Percentiles rank a stretch among this genome's conserved stretches.
phyloP scores from a whole-genome alignment of 495 filamentous ascomycete species.

The Umbilicaria muhlenbergii region DNA sequence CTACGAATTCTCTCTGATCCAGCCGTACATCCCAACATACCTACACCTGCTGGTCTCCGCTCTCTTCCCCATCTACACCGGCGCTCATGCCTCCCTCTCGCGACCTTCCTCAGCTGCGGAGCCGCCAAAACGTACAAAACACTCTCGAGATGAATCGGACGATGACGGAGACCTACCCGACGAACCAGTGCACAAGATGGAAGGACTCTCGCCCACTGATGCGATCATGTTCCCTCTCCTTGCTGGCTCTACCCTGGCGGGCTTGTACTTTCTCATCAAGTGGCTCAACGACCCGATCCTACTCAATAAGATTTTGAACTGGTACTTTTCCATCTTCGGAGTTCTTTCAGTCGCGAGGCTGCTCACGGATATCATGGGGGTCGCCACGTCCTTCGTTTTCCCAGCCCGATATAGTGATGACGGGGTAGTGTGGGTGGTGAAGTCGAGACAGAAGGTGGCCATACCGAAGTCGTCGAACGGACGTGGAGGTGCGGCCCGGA shows the following conservation, averaged over 20 bases:
- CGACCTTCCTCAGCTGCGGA: constrained; percentile 67
- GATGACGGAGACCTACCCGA: constrained; percentile 42
- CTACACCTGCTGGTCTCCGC: constrained; percentile 51
- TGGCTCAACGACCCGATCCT: constrained; percentile 69
- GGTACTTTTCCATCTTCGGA: constrained; percentile 72
- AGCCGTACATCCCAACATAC: constrained; percentile 48
- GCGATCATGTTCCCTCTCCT: constrained; percentile 77
- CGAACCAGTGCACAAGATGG: constrained; percentile 45
- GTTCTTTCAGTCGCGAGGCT: constrained; percentile 57
- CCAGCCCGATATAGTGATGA: constrained; percentile 35
- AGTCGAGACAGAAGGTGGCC: constrained; percentile 6
- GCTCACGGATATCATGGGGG: constrained; percentile 47
- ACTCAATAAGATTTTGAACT: constrained; percentile 69
- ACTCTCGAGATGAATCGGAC: constrained; percentile 25
- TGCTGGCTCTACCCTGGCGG: constrained; percentile 55
- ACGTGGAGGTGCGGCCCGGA: constrained; percentile 3
- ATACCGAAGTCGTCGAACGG: background rate
- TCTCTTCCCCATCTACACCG: constrained; percentile 56
- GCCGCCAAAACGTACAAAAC: constrained; percentile 33
- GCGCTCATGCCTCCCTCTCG: constrained; percentile 53
- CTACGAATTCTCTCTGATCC: constrained; percentile 33
- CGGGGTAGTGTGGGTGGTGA: constrained; percentile 23
- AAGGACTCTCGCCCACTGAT: constrained; percentile 65
- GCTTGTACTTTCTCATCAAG: constrained; percentile 79
- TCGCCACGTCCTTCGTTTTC: constrained; percentile 55